Evolutionary conservation across 1,284 basidiomycete genomes (phyloP), one percentile per base, ranked within the genome.

Genomic region (Peniophora sp.): DNA sequence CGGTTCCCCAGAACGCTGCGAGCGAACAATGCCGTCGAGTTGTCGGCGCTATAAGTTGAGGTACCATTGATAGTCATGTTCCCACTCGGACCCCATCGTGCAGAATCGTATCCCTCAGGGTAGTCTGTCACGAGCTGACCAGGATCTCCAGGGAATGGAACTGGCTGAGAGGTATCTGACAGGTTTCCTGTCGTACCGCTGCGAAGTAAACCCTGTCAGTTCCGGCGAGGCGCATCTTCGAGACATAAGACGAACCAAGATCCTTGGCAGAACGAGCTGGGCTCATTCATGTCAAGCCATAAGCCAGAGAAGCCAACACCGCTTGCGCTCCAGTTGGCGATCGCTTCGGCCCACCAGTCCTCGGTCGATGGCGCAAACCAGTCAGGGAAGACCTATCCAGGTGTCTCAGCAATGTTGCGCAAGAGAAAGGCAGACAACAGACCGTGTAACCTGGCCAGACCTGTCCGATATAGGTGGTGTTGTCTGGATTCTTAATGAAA

Each of bases 231-330:
- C 9, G n/a, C 9, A 8, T n/a, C 9, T 6, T 14, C 16, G 20
- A 19, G 8, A 14, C 6, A 16, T n/a, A 34, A 48, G 16, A 62
- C 75, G 52, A 52, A 81, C 82, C 83, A 85, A 25, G 81, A 81
- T 25, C 76, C 71, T 50, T 74, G 69, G 61, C 82, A 85, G 63
- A 85, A 85, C 2, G 80, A 83, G 41, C 75, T 77, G 14, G 74
- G 70, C 57, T 86, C 83, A 50, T 86, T 85, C 82, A 88, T 86
- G 63, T 89, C 87, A 0, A 88, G 69, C 87, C 86, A 89, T 49
- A 88, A 77, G 2, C 84, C 84, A 36, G 78, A 78, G 59, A 80
- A 83, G 35, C 75, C 70, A 20, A 87, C 72, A 2, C 81, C 81
- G 2, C 68, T 60, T n/a, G 68, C 57, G 14, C 70, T 75, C 81